These are phyloP conservation scores for Phaffia australis DNA, from an alignment of 768 basidiomycete genomes.

Conservation along the genomic window DNA sequence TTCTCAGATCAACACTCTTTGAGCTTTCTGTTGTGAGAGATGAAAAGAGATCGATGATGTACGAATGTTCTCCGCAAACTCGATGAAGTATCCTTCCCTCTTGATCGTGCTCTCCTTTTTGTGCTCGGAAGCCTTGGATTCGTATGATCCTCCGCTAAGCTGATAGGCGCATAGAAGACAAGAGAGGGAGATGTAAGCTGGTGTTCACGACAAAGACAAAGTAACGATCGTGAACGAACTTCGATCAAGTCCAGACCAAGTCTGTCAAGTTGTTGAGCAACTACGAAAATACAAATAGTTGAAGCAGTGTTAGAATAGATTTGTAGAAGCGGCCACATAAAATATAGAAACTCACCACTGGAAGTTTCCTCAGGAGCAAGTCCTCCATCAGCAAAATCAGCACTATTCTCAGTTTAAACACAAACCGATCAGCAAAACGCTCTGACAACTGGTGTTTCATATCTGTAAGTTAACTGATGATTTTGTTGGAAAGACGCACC, in stretches of 20 bases:
- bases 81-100: conserved; percentile 33
- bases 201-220: no score
- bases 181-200: no score
- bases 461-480: neutral
- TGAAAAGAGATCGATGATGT: neutral
- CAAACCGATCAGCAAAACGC: neutral
- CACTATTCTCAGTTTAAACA: neutral
- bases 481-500: neutral
- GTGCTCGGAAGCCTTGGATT: conserved; percentile 29
- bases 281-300: neutral
- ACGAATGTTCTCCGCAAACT: conserved; percentile 22
- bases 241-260: conserved; percentile 23
- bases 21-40: no score
- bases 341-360: no score
- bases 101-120: conserved; percentile 34
- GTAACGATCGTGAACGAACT: no score
- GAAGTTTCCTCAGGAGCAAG: conserved; percentile 16
- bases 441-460: neutral
- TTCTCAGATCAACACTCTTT: no score
- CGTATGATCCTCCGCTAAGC: conserved; percentile 27
- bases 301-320: no score
- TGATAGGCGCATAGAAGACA: no score
- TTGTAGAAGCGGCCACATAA: no score
- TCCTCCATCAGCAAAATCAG: conserved; percentile 22
- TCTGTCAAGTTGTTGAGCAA: conserved; percentile 2